phyloP scores from a whole-genome alignment of 176 grass and related monocot genomes.

The Saccharum spontaneum region DNA sequence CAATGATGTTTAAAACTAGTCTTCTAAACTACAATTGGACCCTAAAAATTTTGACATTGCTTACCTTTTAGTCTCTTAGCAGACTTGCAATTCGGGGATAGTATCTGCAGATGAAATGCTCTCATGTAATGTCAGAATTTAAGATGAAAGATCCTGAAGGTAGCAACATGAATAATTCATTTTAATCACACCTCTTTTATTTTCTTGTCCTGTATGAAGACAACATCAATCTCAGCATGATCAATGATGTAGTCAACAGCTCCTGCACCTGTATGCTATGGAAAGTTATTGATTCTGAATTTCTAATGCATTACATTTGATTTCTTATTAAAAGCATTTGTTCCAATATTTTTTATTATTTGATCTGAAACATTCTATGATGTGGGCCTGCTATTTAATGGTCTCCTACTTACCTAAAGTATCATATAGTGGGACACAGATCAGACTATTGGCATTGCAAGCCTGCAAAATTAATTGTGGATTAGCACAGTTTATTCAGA shows the following conservation, averaged over 20 bases:
- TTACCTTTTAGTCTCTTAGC: slow-evolving; percentile 67
- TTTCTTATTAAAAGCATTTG: neutral
- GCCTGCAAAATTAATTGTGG: slow-evolving; percentile 54
- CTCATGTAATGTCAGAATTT: neutral
- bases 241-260: slow-evolving; percentile 88
- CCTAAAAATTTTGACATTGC: neutral
- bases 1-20: neutral
- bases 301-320: neutral
- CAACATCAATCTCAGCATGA: slow-evolving; percentile 87
- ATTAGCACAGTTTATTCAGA: slow-evolving; percentile 22
- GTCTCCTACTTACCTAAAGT: slow-evolving; percentile 64
- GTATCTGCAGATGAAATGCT: slow-evolving; percentile 44
- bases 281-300: slow-evolving; percentile 13
- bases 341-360: neutral
- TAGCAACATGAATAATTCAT: neutral
- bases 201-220: slow-evolving; percentile 95
- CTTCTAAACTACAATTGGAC: slow-evolving; percentile 4
- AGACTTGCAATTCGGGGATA: slow-evolving; percentile 58
- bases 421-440: slow-evolving; percentile 92
- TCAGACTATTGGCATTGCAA: slow-evolving; percentile 84
- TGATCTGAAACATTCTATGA: slow-evolving; percentile 21
- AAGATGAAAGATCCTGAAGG: neutral
- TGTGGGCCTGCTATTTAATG: neutral
- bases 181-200: slow-evolving; percentile 66
- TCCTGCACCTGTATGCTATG: slow-evolving; percentile 58